Conservation (phyloP, 495 filamentous ascomycete species). For the Trichoderma parareesei region DNA sequence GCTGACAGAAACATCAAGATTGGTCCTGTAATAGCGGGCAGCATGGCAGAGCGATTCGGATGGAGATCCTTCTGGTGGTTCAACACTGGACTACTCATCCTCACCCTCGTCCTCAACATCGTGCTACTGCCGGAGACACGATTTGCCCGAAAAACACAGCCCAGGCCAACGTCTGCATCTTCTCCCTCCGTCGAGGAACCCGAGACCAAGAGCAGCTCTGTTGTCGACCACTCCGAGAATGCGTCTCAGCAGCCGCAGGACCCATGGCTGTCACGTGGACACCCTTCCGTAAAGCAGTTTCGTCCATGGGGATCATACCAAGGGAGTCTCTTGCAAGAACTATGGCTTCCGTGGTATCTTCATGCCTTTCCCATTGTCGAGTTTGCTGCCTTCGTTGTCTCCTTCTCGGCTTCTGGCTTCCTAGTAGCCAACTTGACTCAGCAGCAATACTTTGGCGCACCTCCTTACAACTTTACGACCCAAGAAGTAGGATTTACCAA, state of each 20-base stretch:
- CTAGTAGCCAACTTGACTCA: constrained; percentile 56
- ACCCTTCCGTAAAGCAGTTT: constrained; percentile 49
- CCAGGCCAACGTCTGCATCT: constrained; percentile 8
- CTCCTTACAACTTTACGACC: constrained; percentile 50
- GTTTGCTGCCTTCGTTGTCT: constrained; percentile 54
- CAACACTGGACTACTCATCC: constrained; percentile 39
- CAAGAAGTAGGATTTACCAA: constrained; percentile 35
- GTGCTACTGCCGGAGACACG: constrained; percentile 57
- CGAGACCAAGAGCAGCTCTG: background rate
- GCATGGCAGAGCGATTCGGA: constrained; percentile 46
- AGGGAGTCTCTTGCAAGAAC: constrained; percentile 33
- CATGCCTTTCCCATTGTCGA: constrained; percentile 57
- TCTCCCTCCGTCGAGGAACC: constrained; percentile 1
- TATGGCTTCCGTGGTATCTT: constrained; percentile 48
- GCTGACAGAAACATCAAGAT: constrained; percentile 20
- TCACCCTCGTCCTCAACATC: constrained; percentile 39
- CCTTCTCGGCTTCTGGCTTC: constrained; percentile 52
- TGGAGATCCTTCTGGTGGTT: constrained; percentile 52
- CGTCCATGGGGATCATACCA: constrained; percentile 30
- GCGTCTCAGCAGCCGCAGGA: constrained; percentile 16
- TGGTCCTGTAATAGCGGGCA: constrained; percentile 48
- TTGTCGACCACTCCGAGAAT: constrained; percentile 10
- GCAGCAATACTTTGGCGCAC: constrained; percentile 49
- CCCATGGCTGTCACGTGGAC: constrained; percentile 41
- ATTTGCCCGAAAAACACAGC: constrained; percentile 37